These are phyloP conservation scores for Lithohypha guttulata DNA, from an alignment of 2,329 filamentous ascomycete species.

Conservation along the genomic window DNA sequence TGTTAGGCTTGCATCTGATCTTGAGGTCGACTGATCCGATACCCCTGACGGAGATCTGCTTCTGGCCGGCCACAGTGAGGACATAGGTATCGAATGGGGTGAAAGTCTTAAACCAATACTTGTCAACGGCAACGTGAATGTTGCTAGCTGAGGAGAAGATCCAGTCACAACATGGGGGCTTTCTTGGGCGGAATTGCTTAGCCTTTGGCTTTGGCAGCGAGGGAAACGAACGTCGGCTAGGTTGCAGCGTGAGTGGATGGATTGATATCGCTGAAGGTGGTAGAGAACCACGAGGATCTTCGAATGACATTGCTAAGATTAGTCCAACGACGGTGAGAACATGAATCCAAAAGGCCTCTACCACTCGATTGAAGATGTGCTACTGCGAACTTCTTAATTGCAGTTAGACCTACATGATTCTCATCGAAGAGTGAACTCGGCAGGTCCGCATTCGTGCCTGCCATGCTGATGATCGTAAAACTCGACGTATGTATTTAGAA, in stretches of 20 bases:
- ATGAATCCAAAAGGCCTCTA: neutral
- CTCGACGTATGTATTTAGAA: no score
- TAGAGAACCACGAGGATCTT: neutral
- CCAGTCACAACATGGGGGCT: conserved; percentile 20
- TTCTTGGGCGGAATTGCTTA: neutral
- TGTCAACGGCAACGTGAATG: conserved; percentile 27
- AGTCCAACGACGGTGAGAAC: neutral
- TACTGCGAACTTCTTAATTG: no score
- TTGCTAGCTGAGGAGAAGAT: conserved; percentile 23
- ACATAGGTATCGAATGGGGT: conserved; percentile 22
- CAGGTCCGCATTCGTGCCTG: no score
- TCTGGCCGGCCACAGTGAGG: conserved; percentile 19
- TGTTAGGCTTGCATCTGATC: conserved; percentile 19
- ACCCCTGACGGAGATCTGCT: conserved; percentile 23
- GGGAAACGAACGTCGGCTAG: conserved; percentile 1
- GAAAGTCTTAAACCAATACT: conserved; percentile 25
- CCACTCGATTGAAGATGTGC: no score
- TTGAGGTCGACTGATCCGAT: conserved; percentile 27
- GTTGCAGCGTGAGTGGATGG: neutral
- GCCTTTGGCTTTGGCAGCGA: neutral
- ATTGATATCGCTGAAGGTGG: neutral
- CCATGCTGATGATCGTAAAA: no score
- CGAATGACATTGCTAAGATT: neutral
- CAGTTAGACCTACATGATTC: no score
- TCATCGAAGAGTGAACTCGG: no score